Evolutionary conservation across 257 asterid species (phyloP), one percentile per base, ranked within the genome.

Genomic region (Pogostemon cablin): DNA sequence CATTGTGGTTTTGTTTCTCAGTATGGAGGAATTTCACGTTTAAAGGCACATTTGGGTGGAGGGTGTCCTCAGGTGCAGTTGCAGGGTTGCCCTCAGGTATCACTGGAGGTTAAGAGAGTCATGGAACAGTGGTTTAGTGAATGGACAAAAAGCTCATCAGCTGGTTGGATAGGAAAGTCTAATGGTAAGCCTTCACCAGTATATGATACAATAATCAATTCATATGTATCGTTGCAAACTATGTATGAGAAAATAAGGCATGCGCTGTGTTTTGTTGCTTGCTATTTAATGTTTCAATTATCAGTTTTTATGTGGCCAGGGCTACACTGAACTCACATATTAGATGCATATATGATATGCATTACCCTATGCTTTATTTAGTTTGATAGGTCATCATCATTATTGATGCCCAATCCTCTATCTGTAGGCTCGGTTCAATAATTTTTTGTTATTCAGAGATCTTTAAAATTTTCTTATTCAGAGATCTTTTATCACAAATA

Each of bases 1-100:
- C 71, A 81, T 62, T 84, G 89, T 20, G 81, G 83, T 47, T 84
- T 72, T 53, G 54, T 81, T 60, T 84, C 89, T 55, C 32, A 38
- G 8, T 81, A 78, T 60, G 89, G 89, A n/a, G 89, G 89, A 38
- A 84, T 84, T 66, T 81, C 89, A 3, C 86, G 86, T 64, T 69
- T 84, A 39, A 84, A 81, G 83, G 81, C 89, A 4, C 89, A 84
- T 80, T 77, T 84, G 59, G 89, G 85, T 10, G 89, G 89, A 35
- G 89, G 87, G 9, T 78, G 59, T 55, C 77, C 83, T 6, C 69
- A 78, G 40, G 55, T 78, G 75, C 81, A 79, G 64, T 56, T 84
- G 68, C 81, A 59, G 73, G 85, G 85, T 70, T 84, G 89, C 76
- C 85, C 83, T 74, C 81, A 65, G 37, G 89, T 79, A 66, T 63